These are phyloP conservation scores for Rhodotorula sp. DNA, from an alignment of 1,284 basidiomycete genomes.

Conservation along the genomic window DNA sequence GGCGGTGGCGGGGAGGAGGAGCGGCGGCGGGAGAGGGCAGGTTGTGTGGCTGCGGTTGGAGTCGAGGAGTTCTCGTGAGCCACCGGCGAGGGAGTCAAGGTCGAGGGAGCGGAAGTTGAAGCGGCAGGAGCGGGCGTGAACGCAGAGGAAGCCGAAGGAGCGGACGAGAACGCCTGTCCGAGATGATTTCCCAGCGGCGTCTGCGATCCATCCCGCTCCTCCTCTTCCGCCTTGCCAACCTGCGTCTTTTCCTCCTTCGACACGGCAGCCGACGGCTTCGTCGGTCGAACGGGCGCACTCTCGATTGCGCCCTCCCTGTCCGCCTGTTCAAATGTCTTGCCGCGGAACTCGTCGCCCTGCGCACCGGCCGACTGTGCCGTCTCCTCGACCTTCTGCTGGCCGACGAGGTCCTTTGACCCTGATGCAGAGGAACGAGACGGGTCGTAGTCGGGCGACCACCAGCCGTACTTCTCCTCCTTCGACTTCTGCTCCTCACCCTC, in stretches of 20 bases:
- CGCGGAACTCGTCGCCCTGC: slow-evolving; percentile 28
- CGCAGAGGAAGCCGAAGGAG: neutral
- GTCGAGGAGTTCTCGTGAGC: slow-evolving; percentile 10
- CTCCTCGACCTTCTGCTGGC: too few relatives aligned
- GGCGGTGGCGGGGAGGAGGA: slow-evolving; percentile 4
- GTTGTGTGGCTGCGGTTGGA: neutral
- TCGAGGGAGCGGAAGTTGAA: neutral
- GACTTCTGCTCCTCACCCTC: neutral
- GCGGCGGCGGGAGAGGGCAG: neutral
- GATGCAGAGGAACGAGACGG: neutral
- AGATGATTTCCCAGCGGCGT: slow-evolving; percentile 12
- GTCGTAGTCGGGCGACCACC: neutral
- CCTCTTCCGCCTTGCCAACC: too few relatives aligned
- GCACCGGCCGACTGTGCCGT: neutral
- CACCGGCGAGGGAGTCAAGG: neutral
- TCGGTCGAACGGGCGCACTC: too few relatives aligned
- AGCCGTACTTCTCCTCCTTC: neutral
- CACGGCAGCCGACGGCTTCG: too few relatives aligned
- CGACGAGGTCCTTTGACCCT: too few relatives aligned
- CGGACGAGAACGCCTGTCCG: slow-evolving; percentile 4
- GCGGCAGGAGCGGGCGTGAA: neutral
- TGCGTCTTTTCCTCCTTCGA: too few relatives aligned
- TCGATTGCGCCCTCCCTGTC: slow-evolving; percentile 10
- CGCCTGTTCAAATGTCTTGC: slow-evolving; percentile 3
- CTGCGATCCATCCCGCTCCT: neutral